Conservation (phyloP, 1,284 basidiomycete genomes). For the Pisolithus thermaeus region DNA sequence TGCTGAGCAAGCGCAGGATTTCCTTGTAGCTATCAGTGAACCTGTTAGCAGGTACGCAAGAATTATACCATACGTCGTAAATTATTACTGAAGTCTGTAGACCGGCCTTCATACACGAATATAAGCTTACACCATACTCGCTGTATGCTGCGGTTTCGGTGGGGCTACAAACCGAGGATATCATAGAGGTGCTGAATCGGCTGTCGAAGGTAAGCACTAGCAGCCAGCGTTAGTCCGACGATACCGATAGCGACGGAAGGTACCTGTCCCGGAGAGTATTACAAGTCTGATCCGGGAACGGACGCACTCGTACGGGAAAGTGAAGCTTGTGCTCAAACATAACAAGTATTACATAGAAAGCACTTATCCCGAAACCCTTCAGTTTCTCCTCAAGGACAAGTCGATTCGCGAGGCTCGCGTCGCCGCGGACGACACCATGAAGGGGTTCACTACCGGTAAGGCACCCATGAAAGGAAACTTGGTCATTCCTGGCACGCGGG, state of each 20-base stretch:
- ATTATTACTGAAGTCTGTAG: constrained; percentile 40
- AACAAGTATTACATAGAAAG: constrained; percentile 97
- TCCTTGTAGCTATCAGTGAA: constrained; percentile 96
- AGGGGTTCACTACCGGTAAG: constrained; percentile 79
- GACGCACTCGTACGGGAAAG: constrained; percentile 93
- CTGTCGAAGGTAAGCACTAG: constrained; percentile 66
- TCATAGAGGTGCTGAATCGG: constrained; percentile 92
- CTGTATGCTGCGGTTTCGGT: constrained; percentile 98
- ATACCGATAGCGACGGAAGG: constrained; percentile 38
- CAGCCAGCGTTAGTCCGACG: neutral
- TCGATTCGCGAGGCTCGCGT: constrained; percentile 81
- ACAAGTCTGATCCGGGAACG: constrained; percentile 83
- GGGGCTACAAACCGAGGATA: constrained; percentile 95
- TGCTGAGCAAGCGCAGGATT: constrained; percentile 97
- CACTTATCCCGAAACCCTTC: constrained; percentile 85
- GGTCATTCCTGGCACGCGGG: constrained; percentile 81
- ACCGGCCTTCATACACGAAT: constrained; percentile 98
- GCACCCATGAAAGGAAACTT: constrained; percentile 77
- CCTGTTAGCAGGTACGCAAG: constrained; percentile 89
- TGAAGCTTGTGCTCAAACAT: constrained; percentile 94
- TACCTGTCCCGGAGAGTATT: constrained; percentile 84
- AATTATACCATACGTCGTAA: constrained; percentile 19
- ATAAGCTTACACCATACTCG: constrained; percentile 97
- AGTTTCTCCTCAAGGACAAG: constrained; percentile 79
- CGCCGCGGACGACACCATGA: constrained; percentile 64